Percentiles rank a stretch among this genome's conserved stretches.
These are phyloP conservation scores for Amanita pallidorosea DNA, from an alignment of 768 basidiomycete genomes.

Conservation along the genomic window DNA sequence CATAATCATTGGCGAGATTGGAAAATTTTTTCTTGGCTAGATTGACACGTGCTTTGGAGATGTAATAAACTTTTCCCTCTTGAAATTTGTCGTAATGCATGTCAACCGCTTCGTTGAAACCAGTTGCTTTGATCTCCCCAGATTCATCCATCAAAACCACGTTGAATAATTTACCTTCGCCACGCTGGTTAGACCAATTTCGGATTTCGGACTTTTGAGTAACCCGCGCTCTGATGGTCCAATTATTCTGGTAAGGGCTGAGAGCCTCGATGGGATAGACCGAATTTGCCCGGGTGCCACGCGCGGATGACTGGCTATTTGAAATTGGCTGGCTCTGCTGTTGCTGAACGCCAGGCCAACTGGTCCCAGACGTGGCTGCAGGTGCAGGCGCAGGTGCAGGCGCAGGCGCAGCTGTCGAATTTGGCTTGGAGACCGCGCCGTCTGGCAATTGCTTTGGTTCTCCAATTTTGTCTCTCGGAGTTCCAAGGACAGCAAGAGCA, in stretches of 20 bases:
- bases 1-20: slow-evolving; percentile 86
- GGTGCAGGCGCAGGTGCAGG: not conserved
- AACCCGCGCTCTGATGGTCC: slow-evolving; percentile 95
- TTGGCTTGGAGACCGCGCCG: not conserved
- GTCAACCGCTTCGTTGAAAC: slow-evolving; percentile 80
- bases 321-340: slow-evolving; percentile 6
- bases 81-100: slow-evolving; percentile 75
- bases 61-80: slow-evolving; percentile 87
- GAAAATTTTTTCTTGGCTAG: slow-evolving; percentile 97
- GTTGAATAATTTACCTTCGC: slow-evolving; percentile 93
- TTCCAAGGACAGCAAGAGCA: slow-evolving; percentile 43
- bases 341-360: slow-evolving; percentile 10
- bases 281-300: slow-evolving; percentile 20
- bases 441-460: slow-evolving; percentile 26
- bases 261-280: slow-evolving; percentile 84
- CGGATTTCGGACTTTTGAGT: slow-evolving; percentile 83
- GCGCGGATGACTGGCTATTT: slow-evolving; percentile 11
- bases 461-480: slow-evolving; percentile 64
- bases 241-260: slow-evolving; percentile 96
- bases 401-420: not conserved
- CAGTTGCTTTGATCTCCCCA: slow-evolving; percentile 86
- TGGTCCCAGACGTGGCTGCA: not conserved
- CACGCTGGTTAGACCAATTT: slow-evolving; percentile 79
- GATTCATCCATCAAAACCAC: slow-evolving; percentile 92
- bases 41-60: slow-evolving; percentile 86